Evolutionary conservation across 208 protist genomes (phyloP).

Genomic region (Leptomonas pyrrhocoris): DNA sequence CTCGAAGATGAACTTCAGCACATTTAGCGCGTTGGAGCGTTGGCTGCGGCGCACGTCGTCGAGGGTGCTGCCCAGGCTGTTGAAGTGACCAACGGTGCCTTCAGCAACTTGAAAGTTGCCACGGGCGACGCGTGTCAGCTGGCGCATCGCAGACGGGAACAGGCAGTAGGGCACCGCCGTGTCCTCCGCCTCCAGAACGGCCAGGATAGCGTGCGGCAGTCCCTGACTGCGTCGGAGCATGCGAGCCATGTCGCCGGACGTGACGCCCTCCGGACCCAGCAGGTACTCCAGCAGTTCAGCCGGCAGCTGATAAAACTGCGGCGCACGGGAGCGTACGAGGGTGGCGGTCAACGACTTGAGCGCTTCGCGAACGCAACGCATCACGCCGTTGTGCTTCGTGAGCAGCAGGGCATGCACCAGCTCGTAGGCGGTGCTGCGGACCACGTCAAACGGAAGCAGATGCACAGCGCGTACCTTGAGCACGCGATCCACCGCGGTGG

Average conservation of each 20-base stretch:
- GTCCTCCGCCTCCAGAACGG: conserved; percentile 87
- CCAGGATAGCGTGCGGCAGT: conserved; percentile 81
- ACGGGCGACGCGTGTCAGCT: conserved; percentile 53
- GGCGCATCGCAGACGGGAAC: conserved; percentile 71
- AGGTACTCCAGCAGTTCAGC: conserved; percentile 69
- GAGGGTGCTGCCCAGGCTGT: not conserved
- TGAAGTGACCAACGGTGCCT: not conserved
- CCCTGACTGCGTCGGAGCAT: conserved; percentile 92
- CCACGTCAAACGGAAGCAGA: conserved; percentile 37
- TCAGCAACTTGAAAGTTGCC: conserved; percentile 1
- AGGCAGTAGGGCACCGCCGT: conserved; percentile 60
- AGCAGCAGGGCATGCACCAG: conserved; percentile 76
- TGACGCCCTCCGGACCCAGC: conserved; percentile 78
- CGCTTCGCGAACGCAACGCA: conserved; percentile 73
- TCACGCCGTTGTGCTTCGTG: conserved; percentile 93
- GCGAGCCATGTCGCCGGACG: conserved; percentile 65
- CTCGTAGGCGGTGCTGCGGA: conserved; percentile 53
- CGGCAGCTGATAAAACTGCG: conserved; percentile 60
- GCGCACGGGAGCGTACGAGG: conserved; percentile 67
- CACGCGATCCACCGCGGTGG: conserved; percentile 46
- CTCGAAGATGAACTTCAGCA: conserved; percentile 93
- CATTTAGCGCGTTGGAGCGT: conserved; percentile 91
- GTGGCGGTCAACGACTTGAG: conserved; percentile 55
- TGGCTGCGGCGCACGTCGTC: conserved; percentile 58
- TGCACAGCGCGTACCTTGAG: conserved; percentile 44